Evolutionary conservation across 148 eudicot species (phyloP).

Genomic region (Polygonum maritimum): DNA sequence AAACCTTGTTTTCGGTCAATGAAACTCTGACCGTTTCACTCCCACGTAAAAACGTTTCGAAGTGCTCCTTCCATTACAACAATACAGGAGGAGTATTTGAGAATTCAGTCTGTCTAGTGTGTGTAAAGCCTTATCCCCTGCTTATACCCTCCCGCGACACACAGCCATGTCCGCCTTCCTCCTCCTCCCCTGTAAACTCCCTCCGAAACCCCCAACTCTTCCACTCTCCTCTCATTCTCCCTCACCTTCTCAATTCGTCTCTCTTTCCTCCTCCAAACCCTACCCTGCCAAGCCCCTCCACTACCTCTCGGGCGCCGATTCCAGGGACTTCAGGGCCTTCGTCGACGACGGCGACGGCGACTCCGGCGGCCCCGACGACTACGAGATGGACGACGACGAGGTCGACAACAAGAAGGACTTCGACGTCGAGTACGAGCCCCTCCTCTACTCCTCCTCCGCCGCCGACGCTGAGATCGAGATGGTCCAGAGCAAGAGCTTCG

Average conservation of each 20-base stretch:
- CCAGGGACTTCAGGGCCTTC: conserved; percentile 35
- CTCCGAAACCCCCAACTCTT: conserved; percentile 18
- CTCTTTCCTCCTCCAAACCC: conserved; percentile 15
- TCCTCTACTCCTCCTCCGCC: conserved; percentile 12
- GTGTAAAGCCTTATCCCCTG: conserved; percentile 20
- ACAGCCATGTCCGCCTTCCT: conserved; percentile 9
- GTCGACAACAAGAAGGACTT: conserved; percentile 77
- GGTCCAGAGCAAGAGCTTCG: conserved; percentile 60
- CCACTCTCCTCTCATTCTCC: conserved; percentile 24
- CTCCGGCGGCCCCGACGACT: conserved; percentile 42
- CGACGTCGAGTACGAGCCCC: conserved; percentile 63
- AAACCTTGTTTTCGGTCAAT: no score
- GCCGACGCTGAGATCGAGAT: conserved; percentile 40
- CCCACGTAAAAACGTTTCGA: no score
- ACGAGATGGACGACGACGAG: conserved; percentile 84
- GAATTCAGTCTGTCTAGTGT: neutral
- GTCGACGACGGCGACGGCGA: conserved; percentile 63
- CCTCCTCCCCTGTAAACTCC: conserved; percentile 6
- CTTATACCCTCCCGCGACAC: conserved; percentile 16
- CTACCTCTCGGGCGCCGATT: conserved; percentile 4
- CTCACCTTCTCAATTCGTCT: conserved; percentile 5
- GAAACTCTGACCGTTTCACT: no score
- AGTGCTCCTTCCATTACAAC: no score
- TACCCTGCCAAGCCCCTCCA: conserved; percentile 16
- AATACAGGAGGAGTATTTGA: neutral